Base-by-base conservation (phyloP, 345 rosid species). In the Kernera saxatilis region DNA sequence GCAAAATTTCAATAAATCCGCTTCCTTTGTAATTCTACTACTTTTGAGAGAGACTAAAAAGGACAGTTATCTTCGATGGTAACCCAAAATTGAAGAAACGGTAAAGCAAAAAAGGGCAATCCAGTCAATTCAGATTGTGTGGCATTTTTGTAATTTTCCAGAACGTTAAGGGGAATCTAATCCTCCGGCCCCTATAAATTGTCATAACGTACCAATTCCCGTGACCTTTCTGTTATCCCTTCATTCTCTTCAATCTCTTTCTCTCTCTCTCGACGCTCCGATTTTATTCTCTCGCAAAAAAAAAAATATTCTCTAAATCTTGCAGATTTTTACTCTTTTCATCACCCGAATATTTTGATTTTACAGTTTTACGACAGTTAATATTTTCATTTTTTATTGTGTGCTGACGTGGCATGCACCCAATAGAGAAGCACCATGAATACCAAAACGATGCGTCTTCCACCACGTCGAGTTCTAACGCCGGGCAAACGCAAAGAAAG, bases 371-470 rank as follows among this genome's bases (percentile, higher is more conserved):
- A 22, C 46, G 3, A 35, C 57, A 50, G 68, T 72, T 41, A 72
- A 60, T 46, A 12, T 32, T 58, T 46, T 32, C 7, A 5, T 9
- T 49, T 68, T 77, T 50, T 2, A 40, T 36, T 62, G 27, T 57
- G 58, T 52, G 79, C 63, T 78, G 78, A 87, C 93, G 93, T 93
- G 98, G 96, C 89, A 85, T 81, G 87, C 82, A 79, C 70, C 66
- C 26, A 52, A 69, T 36, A 58, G 35, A 67, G 46, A 67, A 35
- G 13, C 41, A 52, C 41, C 44, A 87, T 81, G 87, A 84, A 79
- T 70, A 84, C 90, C 88, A 81, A 85, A 81, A 82, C 88, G 84
- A 93, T 93, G 98, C 96, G 98, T 70, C 84, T 87, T 15, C 92
- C 91, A 36, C 85, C 97, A 60, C 88, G 93, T 52, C 95, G 94